Evolutionary conservation across 768 basidiomycete species (phyloP), one percentile per base, ranked within the genome.

Genomic region (Suillus subaureus): DNA sequence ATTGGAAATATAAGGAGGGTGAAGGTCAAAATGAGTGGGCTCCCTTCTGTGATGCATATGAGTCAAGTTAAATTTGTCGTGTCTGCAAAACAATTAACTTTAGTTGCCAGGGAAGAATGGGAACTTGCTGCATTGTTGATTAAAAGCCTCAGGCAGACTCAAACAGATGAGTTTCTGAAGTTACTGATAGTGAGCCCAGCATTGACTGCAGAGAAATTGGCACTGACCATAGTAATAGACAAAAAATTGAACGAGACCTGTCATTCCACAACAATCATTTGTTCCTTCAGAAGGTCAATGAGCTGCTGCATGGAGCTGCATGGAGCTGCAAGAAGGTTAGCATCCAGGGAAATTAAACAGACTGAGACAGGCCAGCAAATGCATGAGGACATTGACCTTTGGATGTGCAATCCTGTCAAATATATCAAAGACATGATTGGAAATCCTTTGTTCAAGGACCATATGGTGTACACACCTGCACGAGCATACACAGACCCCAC

Each of bases 61-160:
- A 21, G 18, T 18, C 43, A 1, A 8, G 4, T 43, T 21, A 0
- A 21, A 7, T 43, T 21, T 4, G 3, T 21, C 0, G 6, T 8
- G 0, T 21, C 43, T 43, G 9, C 43, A 16, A 15, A 6, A 40
- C 39, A 15, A 12, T 43, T 28, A 69, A 37, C 28, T 28, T 31
- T 16, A 16, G 12, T 28, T 4, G 4, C 51, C 15, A 52, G 51
- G 26, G 78, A 77, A 11, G 75, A 81, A 33, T 79, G 77, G 72
- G 74, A 77, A 51, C 61, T 81, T 3, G 80, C 70, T 2, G 49
- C 64, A 21, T 81, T 75, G 78, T 58, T 82, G 33, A 71, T 74
- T 49, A 67, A 60, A 71, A 51, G 64, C 49, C 66, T 73, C 6
- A 71, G 78, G 8, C 70, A 79, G 23, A 73, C 61, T 1, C 70